Evolutionary conservation across 768 basidiomycete species (phyloP).

Genomic region (Mycena amicta): DNA sequence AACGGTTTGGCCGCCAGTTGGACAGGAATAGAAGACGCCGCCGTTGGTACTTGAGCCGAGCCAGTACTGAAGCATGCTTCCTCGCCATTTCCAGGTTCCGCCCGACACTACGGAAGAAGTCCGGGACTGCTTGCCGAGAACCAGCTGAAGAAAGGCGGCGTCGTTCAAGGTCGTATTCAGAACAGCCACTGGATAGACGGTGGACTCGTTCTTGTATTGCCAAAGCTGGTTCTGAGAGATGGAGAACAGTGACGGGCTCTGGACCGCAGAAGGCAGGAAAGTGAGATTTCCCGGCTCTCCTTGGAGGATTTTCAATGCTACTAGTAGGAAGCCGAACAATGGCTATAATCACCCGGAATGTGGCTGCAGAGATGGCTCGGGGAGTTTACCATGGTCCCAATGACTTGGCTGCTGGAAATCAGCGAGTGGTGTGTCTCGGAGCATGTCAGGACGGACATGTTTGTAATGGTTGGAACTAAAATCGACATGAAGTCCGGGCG

Average conservation of each 20-base stretch:
- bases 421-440: no score
- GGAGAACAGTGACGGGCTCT: slow-evolving; percentile 53
- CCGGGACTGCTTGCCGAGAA: slow-evolving; percentile 37
- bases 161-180: slow-evolving; percentile 50
- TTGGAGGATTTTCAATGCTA: no score
- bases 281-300: slow-evolving; percentile 54
- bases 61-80: slow-evolving; percentile 57
- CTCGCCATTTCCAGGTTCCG: slow-evolving; percentile 57
- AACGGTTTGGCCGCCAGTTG: slow-evolving; percentile 34
- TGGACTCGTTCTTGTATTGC: slow-evolving; percentile 57
- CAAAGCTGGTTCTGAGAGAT: slow-evolving; percentile 53
- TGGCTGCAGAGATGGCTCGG: slow-evolving; percentile 35
- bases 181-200: slow-evolving; percentile 57
- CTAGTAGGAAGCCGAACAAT: no score
- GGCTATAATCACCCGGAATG: slow-evolving; percentile 37
- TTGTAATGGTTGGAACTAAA: slow-evolving; percentile 45
- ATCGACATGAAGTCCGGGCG: slow-evolving; percentile 39
- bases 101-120: slow-evolving; percentile 36
- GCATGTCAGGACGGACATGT: slow-evolving; percentile 33
- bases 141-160: slow-evolving; percentile 51
- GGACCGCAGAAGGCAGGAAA: slow-evolving; percentile 32
- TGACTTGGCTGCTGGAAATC: neutral
- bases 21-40: slow-evolving; percentile 49
- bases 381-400: slow-evolving; percentile 16
- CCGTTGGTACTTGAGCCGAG: slow-evolving; percentile 41